phyloP scores from a whole-genome alignment of 768 basidiomycete species.

The Termitomyces sp. region DNA sequence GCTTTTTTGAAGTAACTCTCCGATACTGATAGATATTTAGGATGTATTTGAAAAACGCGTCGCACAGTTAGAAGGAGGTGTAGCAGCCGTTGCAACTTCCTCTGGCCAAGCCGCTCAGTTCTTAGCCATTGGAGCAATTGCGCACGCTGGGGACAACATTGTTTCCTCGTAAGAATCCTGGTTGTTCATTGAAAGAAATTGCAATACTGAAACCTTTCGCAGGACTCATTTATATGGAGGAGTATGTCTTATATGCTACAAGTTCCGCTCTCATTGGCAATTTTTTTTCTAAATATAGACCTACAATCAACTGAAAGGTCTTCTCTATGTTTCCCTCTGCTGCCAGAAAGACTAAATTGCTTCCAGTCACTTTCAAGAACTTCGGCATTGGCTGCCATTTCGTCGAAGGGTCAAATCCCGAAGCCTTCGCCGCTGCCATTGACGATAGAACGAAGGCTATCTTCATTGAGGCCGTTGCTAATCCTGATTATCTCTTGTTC shows the following conservation, averaged over 20 bases:
- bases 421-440: conserved; percentile 58
- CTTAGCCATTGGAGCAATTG: conserved; percentile 57
- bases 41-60: conserved; percentile 78
- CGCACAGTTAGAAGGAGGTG: conserved; percentile 75
- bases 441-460: conserved; percentile 76
- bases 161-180: conserved; percentile 51
- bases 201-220: not conserved
- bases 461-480: conserved; percentile 74
- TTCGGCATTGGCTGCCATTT: conserved; percentile 64
- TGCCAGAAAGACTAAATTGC: not conserved
- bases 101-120: conserved; percentile 80
- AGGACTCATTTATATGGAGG: conserved; percentile 68
- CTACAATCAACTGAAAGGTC: conserved; percentile 68
- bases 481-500: conserved; percentile 67
- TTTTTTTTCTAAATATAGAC: conserved; percentile 32
- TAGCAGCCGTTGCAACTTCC: conserved; percentile 66
- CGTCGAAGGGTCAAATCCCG: conserved; percentile 49
- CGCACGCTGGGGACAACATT: conserved; percentile 69
- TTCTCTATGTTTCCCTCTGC: not conserved
- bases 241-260: conserved; percentile 28
- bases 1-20: not conserved
- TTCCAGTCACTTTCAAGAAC: conserved; percentile 57
- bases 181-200: not conserved
- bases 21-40: conserved; percentile 22
- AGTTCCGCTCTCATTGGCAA: not conserved